Evolutionary conservation across 352 stramenopile species (phyloP).

Genomic region (Globisporangium okanoganense): DNA sequence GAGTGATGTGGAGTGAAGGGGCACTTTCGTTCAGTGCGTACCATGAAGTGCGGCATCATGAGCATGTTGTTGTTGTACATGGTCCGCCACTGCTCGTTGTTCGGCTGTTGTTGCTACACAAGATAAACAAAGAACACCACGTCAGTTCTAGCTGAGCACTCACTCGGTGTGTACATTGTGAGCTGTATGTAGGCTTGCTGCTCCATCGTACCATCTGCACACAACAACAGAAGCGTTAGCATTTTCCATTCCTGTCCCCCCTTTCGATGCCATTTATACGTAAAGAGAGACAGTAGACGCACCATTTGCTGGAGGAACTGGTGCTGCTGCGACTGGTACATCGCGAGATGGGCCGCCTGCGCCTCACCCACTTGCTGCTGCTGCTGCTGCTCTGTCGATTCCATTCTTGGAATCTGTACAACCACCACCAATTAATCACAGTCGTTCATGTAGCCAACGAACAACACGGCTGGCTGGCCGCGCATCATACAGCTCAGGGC

Average conservation of each 20-base stretch:
- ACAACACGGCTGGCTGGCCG: not conserved
- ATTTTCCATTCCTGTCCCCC: no score
- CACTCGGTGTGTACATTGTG: no score
- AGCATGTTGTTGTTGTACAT: conserved; percentile 58
- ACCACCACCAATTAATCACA: not conserved
- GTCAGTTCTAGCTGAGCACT: no score
- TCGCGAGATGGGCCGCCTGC: conserved; percentile 49
- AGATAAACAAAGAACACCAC: not conserved
- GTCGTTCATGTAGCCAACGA: not conserved
- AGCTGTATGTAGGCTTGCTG: no score
- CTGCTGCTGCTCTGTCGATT: conserved; percentile 12
- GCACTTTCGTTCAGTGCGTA: conserved; percentile 10
- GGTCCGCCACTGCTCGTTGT: conserved; percentile 43
- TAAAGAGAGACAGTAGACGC: conserved; percentile 3
- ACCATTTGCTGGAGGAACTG: conserved; percentile 83
- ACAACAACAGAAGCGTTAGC: not conserved
- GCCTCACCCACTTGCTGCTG: conserved; percentile 17
- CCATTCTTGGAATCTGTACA: conserved; percentile 2
- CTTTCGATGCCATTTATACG: no score
- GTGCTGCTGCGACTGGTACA: conserved; percentile 77
- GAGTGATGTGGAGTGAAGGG: not conserved
- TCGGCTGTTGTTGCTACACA: conserved; percentile 40
- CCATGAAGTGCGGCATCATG: conserved; percentile 61
- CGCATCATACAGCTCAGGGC: not conserved
- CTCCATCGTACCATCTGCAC: conserved; percentile 8